Evolutionary conservation across 2,329 filamentous ascomycete species (phyloP).

Genomic region (Rutstroemia sp.): DNA sequence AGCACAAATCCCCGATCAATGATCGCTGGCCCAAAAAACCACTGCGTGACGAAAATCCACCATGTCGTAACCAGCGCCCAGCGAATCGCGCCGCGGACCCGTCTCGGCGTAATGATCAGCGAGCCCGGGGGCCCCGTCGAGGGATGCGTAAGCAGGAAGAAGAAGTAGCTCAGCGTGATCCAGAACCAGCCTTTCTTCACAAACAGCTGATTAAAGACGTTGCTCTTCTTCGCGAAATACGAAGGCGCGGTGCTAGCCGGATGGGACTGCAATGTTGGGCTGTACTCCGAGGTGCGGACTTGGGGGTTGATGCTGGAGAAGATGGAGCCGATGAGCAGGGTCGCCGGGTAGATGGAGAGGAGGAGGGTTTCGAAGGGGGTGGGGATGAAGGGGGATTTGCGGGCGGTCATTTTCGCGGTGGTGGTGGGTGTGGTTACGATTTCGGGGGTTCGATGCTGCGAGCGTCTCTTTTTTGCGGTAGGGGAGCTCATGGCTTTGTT

Average conservation of each 20-base stretch:
- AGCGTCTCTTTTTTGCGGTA: conserved; percentile 24
- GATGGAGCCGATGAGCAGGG: conserved; percentile 73
- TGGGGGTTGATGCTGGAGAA: conserved; percentile 73
- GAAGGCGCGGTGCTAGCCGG: conserved; percentile 53
- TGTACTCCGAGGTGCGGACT: conserved; percentile 57
- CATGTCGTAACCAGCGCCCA: conserved; percentile 66
- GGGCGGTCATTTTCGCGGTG: conserved; percentile 14
- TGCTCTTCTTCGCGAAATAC: conserved; percentile 92
- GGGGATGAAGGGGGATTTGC: conserved; percentile 53
- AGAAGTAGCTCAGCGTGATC: conserved; percentile 67
- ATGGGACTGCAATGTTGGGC: conserved; percentile 55
- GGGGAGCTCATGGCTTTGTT: conserved; percentile 23
- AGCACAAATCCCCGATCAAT: conserved; percentile 86
- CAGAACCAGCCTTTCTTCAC: conserved; percentile 95
- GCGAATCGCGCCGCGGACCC: conserved; percentile 54
- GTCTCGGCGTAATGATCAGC: conserved; percentile 35
- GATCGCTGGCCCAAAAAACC: conserved; percentile 87
- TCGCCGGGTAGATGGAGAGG: conserved; percentile 65
- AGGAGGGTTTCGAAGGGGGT: conserved; percentile 59
- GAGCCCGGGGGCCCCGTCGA: conserved; percentile 38
- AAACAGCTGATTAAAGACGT: conserved; percentile 86
- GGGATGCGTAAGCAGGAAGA: conserved; percentile 64
- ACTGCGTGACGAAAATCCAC: conserved; percentile 89
- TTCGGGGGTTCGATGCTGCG: conserved; percentile 20
- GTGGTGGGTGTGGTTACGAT: conserved; percentile 13